Evolutionary conservation across 495 filamentous ascomycete species (phyloP).

Genomic region (Penicillium robsamsonii): DNA sequence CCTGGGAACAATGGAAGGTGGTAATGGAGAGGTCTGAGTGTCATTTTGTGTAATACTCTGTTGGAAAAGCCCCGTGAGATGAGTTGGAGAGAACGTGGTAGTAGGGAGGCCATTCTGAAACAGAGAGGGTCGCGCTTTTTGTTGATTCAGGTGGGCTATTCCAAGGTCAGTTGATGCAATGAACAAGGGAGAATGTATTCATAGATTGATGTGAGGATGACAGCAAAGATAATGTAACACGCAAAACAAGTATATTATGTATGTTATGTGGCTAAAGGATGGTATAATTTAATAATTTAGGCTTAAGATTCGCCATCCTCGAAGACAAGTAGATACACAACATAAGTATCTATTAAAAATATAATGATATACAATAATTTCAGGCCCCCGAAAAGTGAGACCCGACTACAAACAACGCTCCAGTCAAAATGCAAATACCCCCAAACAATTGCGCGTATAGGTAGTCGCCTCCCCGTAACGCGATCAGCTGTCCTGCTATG

Average conservation of each 20-base stretch:
- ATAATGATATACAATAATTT: neutral
- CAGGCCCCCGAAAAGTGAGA: conserved; percentile 11
- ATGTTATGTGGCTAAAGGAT: neutral
- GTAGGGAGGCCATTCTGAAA: neutral
- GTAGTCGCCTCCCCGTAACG: conserved; percentile 9
- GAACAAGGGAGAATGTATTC: neutral
- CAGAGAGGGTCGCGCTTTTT: neutral
- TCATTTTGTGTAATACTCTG: conserved; percentile 4
- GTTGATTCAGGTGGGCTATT: neutral
- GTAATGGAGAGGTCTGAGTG: conserved; percentile 9
- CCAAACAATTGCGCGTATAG: conserved; percentile 10
- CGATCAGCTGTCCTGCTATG: conserved; percentile 10
- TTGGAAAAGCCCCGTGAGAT: neutral
- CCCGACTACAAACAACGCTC: conserved; percentile 9
- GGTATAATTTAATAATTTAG: neutral
- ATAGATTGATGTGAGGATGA: neutral
- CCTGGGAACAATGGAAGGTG: conserved; percentile 12
- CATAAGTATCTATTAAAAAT: neutral
- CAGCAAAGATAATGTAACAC: neutral
- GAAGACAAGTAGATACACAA: neutral
- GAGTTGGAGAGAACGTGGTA: conserved; percentile 1
- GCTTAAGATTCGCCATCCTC: neutral
- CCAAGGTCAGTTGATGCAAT: neutral
- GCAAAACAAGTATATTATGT: neutral
- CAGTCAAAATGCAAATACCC: conserved; percentile 10